Conservation (phyloP, 768 basidiomycete genomes). For the Hydnum rufescens region DNA sequence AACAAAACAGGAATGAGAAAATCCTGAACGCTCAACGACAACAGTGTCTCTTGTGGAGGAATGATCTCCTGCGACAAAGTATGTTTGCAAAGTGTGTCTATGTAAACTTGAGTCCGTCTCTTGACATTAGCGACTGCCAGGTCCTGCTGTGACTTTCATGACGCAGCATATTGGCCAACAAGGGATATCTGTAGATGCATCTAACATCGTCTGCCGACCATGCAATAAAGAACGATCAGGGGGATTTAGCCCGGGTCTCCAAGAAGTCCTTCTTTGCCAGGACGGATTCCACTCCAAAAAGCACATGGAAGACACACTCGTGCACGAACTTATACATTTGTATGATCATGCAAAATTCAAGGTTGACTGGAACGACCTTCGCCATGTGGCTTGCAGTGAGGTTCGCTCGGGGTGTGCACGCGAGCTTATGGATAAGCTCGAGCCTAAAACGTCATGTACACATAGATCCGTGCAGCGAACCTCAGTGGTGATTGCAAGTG, state of each 20-base stretch:
- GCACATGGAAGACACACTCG: constrained; percentile 84
- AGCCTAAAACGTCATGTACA: not conserved
- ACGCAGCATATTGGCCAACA: constrained; percentile 67
- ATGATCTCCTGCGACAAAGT: constrained; percentile 16
- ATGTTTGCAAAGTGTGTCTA: not conserved
- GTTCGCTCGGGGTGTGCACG: too few relatives aligned
- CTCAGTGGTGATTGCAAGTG: constrained; percentile 85
- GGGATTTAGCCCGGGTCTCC: constrained; percentile 51
- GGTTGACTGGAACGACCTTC: constrained; percentile 73
- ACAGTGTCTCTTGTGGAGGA: not conserved
- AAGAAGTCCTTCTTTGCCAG: constrained; percentile 69
- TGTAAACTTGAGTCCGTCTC: not conserved
- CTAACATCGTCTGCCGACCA: constrained; percentile 66
- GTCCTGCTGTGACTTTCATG: constrained; percentile 79
- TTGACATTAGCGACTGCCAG: constrained; percentile 21
- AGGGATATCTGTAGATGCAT: constrained; percentile 47
- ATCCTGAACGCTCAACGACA: not conserved
- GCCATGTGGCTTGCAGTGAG: constrained; percentile 95
- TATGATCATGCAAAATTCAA: constrained; percentile 93
- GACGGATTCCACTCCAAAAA: constrained; percentile 60
- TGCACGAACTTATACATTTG: constrained; percentile 88
- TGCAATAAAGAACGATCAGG: constrained; percentile 60
- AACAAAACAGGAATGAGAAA: constrained; percentile 13
- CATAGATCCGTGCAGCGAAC: constrained; percentile 84
- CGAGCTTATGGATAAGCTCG: too few relatives aligned